These are phyloP conservation scores for Saccharum officinarum DNA, from an alignment of 176 grass and related monocot species.

Conservation along the genomic window DNA sequence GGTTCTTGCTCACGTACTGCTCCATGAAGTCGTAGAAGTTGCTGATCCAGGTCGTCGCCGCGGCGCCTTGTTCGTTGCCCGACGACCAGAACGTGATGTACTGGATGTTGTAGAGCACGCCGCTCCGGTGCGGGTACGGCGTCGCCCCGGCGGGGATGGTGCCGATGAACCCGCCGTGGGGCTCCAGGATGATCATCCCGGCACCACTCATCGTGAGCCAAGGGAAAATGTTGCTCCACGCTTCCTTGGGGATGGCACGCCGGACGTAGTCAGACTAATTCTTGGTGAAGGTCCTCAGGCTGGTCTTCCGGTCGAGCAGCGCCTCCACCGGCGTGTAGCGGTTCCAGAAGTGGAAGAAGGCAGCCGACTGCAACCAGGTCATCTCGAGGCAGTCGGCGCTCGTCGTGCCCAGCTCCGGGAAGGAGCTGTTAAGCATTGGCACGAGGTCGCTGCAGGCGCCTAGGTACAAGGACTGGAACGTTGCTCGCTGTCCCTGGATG, in stretches of 20 bases:
- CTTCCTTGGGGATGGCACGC: conserved; percentile 2
- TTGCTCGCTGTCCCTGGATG: background rate
- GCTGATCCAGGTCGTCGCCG: conserved; percentile 22
- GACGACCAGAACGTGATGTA: conserved; percentile 35
- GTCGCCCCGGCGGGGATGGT: background rate
- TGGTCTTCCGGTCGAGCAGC: conserved; percentile 21
- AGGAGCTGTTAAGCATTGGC: background rate
- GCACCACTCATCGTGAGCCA: conserved; percentile 39
- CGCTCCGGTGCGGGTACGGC: conserved; percentile 47
- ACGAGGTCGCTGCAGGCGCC: conserved; percentile 20
- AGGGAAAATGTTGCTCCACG: conserved; percentile 12
- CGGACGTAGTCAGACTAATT: conserved; percentile 57
- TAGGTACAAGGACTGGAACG: conserved; percentile 49
- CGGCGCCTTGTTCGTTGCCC: background rate
- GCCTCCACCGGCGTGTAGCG: background rate
- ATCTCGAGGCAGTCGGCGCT: conserved; percentile 44
- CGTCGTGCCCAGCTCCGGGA: conserved; percentile 43
- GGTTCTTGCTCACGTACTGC: conserved; percentile 24
- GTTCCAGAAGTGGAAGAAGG: conserved; percentile 6
- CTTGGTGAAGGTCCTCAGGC: conserved; percentile 35
- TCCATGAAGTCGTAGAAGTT: conserved; percentile 34
- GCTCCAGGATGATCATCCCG: conserved; percentile 50
- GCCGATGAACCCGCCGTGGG: conserved; percentile 38
- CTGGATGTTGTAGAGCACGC: conserved; percentile 56
- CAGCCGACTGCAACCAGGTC: conserved; percentile 43